Evolutionary conservation across 495 filamentous ascomycete genomes (phyloP), one percentile per base, ranked within the genome.

Genomic region (Trichoderma virens): DNA sequence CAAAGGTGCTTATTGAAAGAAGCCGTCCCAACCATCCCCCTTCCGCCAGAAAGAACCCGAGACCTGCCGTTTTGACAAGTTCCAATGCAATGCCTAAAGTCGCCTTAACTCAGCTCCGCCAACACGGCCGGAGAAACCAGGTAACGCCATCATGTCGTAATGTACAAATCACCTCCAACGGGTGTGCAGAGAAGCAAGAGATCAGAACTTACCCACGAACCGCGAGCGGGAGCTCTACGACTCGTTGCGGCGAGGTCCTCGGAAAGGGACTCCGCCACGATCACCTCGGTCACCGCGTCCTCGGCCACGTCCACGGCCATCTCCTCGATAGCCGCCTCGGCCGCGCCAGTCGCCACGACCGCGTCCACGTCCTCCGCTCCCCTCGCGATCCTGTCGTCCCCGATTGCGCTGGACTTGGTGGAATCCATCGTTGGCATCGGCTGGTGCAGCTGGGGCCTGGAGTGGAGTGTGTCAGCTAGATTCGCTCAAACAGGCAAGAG

Each of bases 391-490:
- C 30, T 72, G 69, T 16, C 78, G 75, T 64, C 80, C 80, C 64
- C 82, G 78, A 69, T 83, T 84, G 64, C 79, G 86, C 61, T 84
- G 83, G 11, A 92, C 88, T 66, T 85, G 82, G 62, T 87, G 86
- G 75, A 93, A 92, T 51, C 86, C 89, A 65, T 92, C 89, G 63
- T 81, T 74, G 31, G 70, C 61, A 39, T 72, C 75, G 60, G 39
- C 67, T 25, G 66, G 70, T 63, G 23, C 59, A 39, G 77, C 59
- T 66, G 74, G 67, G 20, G 78, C 23, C 51, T 56, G 3, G 23
- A 56, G 20, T 56, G 13, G 14, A 18, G 25, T n/a, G 27, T 13
- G 51, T 56, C 25, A 56, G 23, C 25, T 28, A 28, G 9, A 4
- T 56, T 56, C 25, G 3, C 27, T 27, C 25, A 2, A 56, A 56